Base-by-base conservation (phyloP, 345 rosid species). In the Melaleuca quinquenervia region DNA sequence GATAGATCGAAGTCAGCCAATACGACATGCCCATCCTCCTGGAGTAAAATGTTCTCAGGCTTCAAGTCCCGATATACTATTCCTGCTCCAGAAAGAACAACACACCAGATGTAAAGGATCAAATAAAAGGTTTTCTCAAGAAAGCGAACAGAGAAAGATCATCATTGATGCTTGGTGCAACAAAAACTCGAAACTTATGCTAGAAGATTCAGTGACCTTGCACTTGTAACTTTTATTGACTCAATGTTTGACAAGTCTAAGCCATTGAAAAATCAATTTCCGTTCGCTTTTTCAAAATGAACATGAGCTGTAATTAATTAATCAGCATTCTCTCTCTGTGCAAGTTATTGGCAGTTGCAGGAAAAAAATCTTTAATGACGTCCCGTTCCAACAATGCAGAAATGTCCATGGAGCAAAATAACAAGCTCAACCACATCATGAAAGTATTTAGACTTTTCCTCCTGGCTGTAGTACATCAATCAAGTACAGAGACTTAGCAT, bases 1-100 rank as follows among this genome's bases (percentile, higher is more conserved):
- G 98, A 97, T 89, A 96, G 90, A 91, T 97, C 99, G 76, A 97
- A 97, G 93, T 97, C 99, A 5, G 98, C 93, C 88, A 97, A 84
- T 82, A 96, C 91, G 55, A 94, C 62, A 87, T 96, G 98, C 13
- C 99, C 99, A 76, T 96, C 97, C 91, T 94, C 92, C 88, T 92
- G 93, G 85, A 97, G 92, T 86, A 97, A 89, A 85, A 97, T 93
- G 88, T 97, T 97, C 90, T 97, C 99, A 70, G 98, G 99, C 95
- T 97, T 97, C 88, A 97, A 87, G 88, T 97, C 99, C 85, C 98
- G 94, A 78, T 97, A 96, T 75, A 96, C 91, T 50, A 97, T 94
- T 89, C 99, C 99, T 97, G 88, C 85, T 76, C 20, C n/a, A 78
- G 48, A 41, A 15, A 14, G 50, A 51, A 13, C 41, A 36, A 60